phyloP scores from a whole-genome alignment of 2,329 filamentous ascomycete species.

The Aquanectria penicillioides region DNA sequence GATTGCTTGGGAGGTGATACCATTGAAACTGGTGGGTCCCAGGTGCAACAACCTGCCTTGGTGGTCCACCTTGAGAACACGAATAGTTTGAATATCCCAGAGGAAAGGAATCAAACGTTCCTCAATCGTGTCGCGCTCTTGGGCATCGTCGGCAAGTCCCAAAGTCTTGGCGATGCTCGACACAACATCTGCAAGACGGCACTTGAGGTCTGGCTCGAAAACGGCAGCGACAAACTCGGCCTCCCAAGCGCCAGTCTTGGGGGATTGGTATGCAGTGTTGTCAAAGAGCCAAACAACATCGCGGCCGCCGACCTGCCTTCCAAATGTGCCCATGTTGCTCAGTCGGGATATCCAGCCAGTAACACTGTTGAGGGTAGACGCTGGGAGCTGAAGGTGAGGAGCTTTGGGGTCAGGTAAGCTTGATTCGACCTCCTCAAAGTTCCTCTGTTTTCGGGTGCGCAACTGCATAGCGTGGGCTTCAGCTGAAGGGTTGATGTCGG shows the following conservation, averaged over 20 bases:
- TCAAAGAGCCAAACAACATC: constrained; percentile 91
- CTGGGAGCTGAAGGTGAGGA: constrained; percentile 42
- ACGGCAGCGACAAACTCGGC: constrained; percentile 86
- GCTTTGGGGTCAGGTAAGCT: constrained; percentile 52
- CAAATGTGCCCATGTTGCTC: constrained; percentile 65
- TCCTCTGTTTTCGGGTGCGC: constrained; percentile 58
- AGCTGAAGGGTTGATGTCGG: constrained; percentile 38
- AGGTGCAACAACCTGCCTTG: constrained; percentile 61
- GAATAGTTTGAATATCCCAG: constrained; percentile 77
- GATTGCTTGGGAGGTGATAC: constrained; percentile 74
- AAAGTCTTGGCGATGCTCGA: constrained; percentile 75
- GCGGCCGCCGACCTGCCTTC: constrained; percentile 66
- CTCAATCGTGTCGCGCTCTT: constrained; percentile 68
- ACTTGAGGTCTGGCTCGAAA: constrained; percentile 77
- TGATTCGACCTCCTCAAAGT: constrained; percentile 62
- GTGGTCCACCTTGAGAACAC: constrained; percentile 73
- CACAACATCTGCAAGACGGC: constrained; percentile 74
- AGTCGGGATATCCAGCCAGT: constrained; percentile 57
- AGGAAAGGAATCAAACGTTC: constrained; percentile 80
- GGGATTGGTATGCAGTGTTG: constrained; percentile 80
- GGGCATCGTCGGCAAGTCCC: constrained; percentile 70
- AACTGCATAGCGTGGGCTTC: constrained; percentile 58
- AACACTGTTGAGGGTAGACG: constrained; percentile 45
- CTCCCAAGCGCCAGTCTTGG: constrained; percentile 68
- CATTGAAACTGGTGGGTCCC: constrained; percentile 76